Conservation (phyloP, 2,329 filamentous ascomycete species). For the Tolypocladium album region DNA sequence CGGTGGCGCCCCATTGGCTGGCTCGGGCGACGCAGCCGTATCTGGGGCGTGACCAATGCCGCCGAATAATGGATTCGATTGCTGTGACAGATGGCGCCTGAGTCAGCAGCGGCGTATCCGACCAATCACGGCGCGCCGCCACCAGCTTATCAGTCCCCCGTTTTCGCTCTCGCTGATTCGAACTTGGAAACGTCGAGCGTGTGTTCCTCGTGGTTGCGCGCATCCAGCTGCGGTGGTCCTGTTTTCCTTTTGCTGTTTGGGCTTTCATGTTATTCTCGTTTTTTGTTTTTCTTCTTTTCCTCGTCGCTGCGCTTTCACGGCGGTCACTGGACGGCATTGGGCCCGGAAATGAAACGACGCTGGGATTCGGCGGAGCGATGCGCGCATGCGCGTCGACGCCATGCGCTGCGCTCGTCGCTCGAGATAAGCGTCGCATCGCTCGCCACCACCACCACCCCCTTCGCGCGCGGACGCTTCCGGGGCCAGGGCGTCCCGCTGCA, state of each 20-base stretch:
- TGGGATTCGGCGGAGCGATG: too few relatives aligned
- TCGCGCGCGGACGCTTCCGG: too few relatives aligned
- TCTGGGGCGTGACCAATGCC: background rate
- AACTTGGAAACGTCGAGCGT: too few relatives aligned
- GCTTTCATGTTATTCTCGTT: background rate
- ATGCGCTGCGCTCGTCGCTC: too few relatives aligned
- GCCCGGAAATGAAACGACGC: too few relatives aligned
- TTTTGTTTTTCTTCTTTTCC: background rate
- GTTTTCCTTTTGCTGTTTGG: too few relatives aligned
- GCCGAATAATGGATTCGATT: background rate
- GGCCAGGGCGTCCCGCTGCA: too few relatives aligned
- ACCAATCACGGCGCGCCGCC: background rate
- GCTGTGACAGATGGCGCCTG: background rate
- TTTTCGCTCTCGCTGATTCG: background rate
- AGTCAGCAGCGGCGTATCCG: background rate
- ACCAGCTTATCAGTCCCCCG: background rate
- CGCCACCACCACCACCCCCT: too few relatives aligned
- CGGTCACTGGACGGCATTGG: background rate
- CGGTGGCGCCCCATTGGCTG: background rate
- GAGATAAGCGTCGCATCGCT: too few relatives aligned
- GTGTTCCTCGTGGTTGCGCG: too few relatives aligned
- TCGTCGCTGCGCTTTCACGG: background rate
- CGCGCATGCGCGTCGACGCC: too few relatives aligned
- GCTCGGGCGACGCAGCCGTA: background rate
- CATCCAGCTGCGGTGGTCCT: too few relatives aligned